phyloP scores from a whole-genome alignment of 129 eudicot genomes.

The Flaveria robusta region DNA sequence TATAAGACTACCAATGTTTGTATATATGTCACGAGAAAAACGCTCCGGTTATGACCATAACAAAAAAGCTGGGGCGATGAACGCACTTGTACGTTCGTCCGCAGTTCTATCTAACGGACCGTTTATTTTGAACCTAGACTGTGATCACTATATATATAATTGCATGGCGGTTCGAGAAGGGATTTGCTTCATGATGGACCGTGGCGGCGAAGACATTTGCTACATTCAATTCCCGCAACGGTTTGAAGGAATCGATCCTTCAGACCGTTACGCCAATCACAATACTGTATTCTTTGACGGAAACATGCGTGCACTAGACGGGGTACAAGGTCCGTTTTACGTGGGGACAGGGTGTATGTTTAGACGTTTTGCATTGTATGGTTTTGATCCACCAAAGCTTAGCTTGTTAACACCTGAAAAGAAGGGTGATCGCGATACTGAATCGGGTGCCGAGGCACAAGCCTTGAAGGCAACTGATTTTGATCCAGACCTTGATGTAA shows the following conservation, averaged over 20 bases:
- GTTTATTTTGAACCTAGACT: conserved; percentile 78
- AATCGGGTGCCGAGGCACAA: conserved; percentile 39
- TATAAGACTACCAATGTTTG: conserved; percentile 86
- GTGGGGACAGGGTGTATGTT: conserved; percentile 95
- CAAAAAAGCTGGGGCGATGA: conserved; percentile 99
- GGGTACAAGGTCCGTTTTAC: conserved; percentile 87
- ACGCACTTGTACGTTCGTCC: conserved; percentile 79
- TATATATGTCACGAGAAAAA: conserved; percentile 87
- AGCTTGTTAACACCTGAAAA: conserved; percentile 32
- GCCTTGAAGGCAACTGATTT: conserved; percentile 64
- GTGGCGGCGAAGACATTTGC: conserved; percentile 89
- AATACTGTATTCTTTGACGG: conserved; percentile 91
- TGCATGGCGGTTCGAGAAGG: conserved; percentile 84
- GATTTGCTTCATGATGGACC: conserved; percentile 94
- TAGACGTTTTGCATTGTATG: conserved; percentile 82
- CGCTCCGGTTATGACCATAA: conserved; percentile 91
- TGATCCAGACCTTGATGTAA: conserved; percentile 76
- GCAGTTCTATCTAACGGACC: conserved; percentile 86
- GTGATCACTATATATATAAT: conserved; percentile 76
- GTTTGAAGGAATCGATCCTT: conserved; percentile 96
- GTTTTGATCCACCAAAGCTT: conserved; percentile 76
- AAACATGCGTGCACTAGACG: conserved; percentile 92
- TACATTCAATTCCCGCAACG: conserved; percentile 89
- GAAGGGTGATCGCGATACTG: conserved; percentile 14
- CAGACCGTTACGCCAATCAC: conserved; percentile 90